These are phyloP conservation scores for Rhodosporidiobolus odoratus DNA, from an alignment of 768 basidiomycete species.

Conservation along the genomic window DNA sequence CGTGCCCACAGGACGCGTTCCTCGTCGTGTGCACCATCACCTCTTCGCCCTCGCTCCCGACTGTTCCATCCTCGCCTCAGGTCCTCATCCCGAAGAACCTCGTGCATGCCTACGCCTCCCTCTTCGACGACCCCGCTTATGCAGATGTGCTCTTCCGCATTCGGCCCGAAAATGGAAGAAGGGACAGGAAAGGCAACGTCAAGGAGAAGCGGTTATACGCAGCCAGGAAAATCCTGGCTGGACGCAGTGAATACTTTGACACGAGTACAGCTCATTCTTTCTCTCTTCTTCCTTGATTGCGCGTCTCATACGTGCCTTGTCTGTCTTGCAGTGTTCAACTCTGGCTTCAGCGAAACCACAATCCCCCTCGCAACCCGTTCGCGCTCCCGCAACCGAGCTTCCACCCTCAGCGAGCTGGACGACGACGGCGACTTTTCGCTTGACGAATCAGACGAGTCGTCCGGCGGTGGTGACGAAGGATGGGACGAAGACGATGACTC, in stretches of 20 bases:
- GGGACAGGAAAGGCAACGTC: constrained; percentile 44
- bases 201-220: constrained; percentile 45
- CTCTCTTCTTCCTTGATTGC: neutral
- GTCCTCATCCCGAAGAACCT: constrained; percentile 46
- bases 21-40: constrained; percentile 48
- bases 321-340: constrained; percentile 30
- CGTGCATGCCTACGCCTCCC: constrained; percentile 45
- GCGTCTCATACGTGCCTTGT: no score
- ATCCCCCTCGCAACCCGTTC: neutral
- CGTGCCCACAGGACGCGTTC: constrained; percentile 44
- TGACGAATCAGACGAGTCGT: neutral
- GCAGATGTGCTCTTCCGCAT: constrained; percentile 48
- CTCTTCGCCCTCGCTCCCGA: constrained; percentile 45
- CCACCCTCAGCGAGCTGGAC: constrained; percentile 10
- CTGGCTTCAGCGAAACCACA: constrained; percentile 35
- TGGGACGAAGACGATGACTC: constrained; percentile 37
- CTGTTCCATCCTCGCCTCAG: constrained; percentile 22
- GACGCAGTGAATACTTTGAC: constrained; percentile 46
- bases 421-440: constrained; percentile 12
- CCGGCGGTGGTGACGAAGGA: constrained; percentile 3
- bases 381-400: neutral
- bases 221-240: constrained; percentile 46
- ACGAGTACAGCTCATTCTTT: constrained; percentile 6
- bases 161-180: constrained; percentile 23
- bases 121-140: constrained; percentile 48